A percentile compares a stretch with the other conserved stretches of the same genome.
phyloP scores from a whole-genome alignment of 805 yeast species.

The Myxozyma geophila region DNA sequence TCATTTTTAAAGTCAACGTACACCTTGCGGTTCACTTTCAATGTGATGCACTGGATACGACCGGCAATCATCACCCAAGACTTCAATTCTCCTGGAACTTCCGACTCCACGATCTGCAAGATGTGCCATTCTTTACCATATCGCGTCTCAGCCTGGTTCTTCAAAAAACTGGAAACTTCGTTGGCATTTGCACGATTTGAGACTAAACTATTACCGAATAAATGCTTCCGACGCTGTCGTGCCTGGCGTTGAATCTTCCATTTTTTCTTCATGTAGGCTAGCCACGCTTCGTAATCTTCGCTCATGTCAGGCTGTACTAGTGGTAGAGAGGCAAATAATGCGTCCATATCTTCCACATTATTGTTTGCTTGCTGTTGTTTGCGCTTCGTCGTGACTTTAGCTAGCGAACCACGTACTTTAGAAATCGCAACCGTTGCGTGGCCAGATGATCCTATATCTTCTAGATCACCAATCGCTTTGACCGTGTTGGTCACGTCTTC shows the following conservation, averaged over 20 bases:
- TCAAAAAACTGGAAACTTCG: constrained; percentile 68
- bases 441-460: constrained; percentile 33
- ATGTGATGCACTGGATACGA: constrained; percentile 70
- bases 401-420: constrained; percentile 40
- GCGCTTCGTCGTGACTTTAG: constrained; percentile 49
- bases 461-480: constrained; percentile 38
- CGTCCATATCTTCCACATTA: constrained; percentile 42
- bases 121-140: constrained; percentile 86
- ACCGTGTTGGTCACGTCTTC: constrained; percentile 44
- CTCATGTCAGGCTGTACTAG: constrained; percentile 42
- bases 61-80: constrained; percentile 72
- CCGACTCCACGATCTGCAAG: constrained; percentile 65
- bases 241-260: constrained; percentile 83
- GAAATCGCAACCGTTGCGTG: constrained; percentile 11
- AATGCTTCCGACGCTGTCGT: constrained; percentile 67
- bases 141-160: constrained; percentile 71
- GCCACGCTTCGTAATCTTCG: constrained; percentile 52
- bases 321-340: constrained; percentile 54
- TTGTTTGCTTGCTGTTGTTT: constrained; percentile 43
- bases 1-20: constrained; percentile 67
- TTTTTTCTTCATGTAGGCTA: constrained; percentile 78
- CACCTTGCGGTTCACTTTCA: constrained; percentile 75
- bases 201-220: constrained; percentile 72
- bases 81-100: constrained; percentile 72
- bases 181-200: constrained; percentile 48